These are phyloP conservation scores for Anisogramma anomala DNA, from an alignment of 2,329 filamentous ascomycete species.

Conservation along the genomic window DNA sequence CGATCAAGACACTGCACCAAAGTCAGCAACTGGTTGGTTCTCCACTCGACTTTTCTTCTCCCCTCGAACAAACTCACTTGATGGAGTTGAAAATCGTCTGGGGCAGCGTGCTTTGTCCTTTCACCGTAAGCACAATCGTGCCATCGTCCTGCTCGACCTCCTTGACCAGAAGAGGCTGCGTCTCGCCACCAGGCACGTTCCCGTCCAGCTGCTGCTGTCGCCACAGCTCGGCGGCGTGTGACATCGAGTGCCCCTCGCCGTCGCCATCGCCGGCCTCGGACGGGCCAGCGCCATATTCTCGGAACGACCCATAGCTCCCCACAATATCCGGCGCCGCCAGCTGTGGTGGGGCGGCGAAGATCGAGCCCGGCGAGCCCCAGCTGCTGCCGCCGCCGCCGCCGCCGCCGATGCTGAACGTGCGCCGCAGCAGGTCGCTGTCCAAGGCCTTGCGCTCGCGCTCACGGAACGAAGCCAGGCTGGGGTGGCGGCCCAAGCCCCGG, in stretches of 20 bases:
- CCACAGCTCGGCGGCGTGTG: constrained; percentile 40
- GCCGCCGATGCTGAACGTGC: constrained; percentile 23
- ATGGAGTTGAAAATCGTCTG: constrained; percentile 96
- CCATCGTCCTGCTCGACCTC: constrained; percentile 74
- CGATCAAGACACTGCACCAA: constrained; percentile 57
- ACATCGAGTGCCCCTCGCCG: constrained; percentile 32
- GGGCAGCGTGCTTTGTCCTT: constrained; percentile 88
- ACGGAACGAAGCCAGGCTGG: constrained; percentile 20
- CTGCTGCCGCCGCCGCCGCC: constrained; percentile 21
- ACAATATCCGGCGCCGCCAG: constrained; percentile 58
- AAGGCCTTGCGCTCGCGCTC: constrained; percentile 38
- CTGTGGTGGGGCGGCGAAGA: constrained; percentile 48
- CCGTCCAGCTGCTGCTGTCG: constrained; percentile 37
- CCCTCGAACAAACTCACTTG: constrained; percentile 40
- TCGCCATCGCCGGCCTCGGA: constrained; percentile 23
- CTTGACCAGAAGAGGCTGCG: constrained; percentile 72
- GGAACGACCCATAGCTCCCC: constrained; percentile 54
- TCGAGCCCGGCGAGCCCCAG: constrained; percentile 28
- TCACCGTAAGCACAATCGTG: constrained; percentile 69
- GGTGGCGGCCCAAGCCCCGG: constrained; percentile 16
- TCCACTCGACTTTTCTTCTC: constrained; percentile 2
- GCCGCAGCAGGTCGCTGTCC: constrained; percentile 32
- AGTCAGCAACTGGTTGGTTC: constrained; percentile 6
- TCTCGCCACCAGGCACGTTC: constrained; percentile 43
- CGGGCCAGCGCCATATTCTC: constrained; percentile 43